Base-by-base conservation (phyloP, 768 basidiomycete genomes). In the Lactarius hengduanensis region DNA sequence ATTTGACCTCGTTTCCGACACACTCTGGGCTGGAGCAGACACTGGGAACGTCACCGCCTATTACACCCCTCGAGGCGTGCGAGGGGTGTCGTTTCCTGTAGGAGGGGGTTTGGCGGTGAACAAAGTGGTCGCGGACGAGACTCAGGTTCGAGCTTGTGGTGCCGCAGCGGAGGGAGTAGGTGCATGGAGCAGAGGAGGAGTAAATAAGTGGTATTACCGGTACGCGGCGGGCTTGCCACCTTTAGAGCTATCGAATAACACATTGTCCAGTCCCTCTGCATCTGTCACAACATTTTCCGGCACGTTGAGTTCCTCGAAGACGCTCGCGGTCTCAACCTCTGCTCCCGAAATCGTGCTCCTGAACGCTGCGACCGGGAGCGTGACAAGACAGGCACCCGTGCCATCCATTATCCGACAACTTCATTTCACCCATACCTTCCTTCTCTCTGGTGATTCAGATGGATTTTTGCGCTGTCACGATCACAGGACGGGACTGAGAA, bases 1-100 rank as follows among this genome's bases (percentile, higher is more conserved):
- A 0, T 96, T 98, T 75, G 96, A 99, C 77, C 90, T 94, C 9
- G 88, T 91, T 26, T 92, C 93, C 0, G 95, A 98, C 75, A 85
- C 89, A 7, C 79, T 99, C 41, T 97, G 95, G 94, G 80, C 89
- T 57, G 96, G 95, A 36, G 82, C 84, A 10, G 85, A 86, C 64
- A 77, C 84, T 34, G 96, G 96, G 3, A 79, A 80, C 64, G 82
- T 97, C 67, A 75, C 82, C 47, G 88, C 90, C 1, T 84, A 88
- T 74, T 86, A 91, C 77, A 82, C 86, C 50, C 75, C 82, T 36
- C 82, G 81, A 57, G 88, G 86, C 18, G 73, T 84, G 58, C 85
- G 86, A 59, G 90, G 91, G 3, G 89, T 92, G 40, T 83, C 82
- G 26, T 94, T 90, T 74, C 88, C 82, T 32, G 87, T 90, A 40